Evolutionary conservation across 140 eudicot genomes (phyloP), one percentile per base, ranked within the genome.

Genomic region (Senecio squalidus): DNA sequence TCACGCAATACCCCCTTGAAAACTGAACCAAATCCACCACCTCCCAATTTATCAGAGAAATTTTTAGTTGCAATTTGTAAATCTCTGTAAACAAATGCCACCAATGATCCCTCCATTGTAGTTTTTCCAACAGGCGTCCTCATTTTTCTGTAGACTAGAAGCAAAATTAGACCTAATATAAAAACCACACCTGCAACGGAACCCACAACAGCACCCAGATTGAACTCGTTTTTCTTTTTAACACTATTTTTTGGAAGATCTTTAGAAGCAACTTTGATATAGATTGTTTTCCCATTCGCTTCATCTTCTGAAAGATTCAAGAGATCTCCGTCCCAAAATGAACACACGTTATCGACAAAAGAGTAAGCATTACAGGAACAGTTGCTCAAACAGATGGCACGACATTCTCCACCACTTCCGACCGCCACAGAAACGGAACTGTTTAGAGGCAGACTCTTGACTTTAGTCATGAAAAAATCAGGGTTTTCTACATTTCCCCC

Each of bases 11-110:
- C 68, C 20, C 84, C 80, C 61, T 78, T 78, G 59, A 71, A 82
- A 48, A 82, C 85, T 0, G 84, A 78, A 20, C 89, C 89, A 56
- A 82, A 82, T 29, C 85, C 75, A 20, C 89, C 82, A 28, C 70
- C 78, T 25, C 89, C 89, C n/a, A 82, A 23, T 34, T 21, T 58
- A 51, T 22, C 49, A 0, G 84, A 74, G 72, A 79, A 79, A 30
- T 70, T 74, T 8, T 70, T 74, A 5, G 85, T 74, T 21, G 77
- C 81, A 38, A 1, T 49, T 40, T 74, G 80, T 75, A 78, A n/a
- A 53, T 78, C 84, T 43, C 28, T 64, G 59, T 60, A 79, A 0
- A 28, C 30, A 56, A 79, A 79, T 9, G 72, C 59, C 5, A 67
- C 34, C 70, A 45, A 53, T 43, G 0, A 26, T 60, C 67, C 60